phyloP scores from a whole-genome alignment of 306 rosid genomes.

The Vigna mungo region DNA sequence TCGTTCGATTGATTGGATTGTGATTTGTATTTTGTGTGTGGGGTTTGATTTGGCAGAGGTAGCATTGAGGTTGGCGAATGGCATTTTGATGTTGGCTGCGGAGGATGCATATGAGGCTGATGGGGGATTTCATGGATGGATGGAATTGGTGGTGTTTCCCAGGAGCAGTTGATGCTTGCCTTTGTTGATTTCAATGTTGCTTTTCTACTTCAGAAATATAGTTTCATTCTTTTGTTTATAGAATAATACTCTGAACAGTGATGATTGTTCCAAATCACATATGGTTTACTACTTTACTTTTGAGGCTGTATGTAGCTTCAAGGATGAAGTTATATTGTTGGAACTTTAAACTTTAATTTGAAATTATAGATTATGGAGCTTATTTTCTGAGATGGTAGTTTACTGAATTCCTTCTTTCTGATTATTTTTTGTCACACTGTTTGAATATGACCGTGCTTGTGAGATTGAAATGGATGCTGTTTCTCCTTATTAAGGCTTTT shows the following conservation, averaged over 20 bases:
- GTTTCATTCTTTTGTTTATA: conserved; percentile 53
- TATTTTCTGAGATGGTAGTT: neutral
- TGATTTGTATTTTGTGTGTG: neutral
- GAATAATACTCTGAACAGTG: conserved; percentile 53
- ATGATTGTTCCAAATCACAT: conserved; percentile 17
- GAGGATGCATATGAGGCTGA: neutral
- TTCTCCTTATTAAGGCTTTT: conserved; percentile 11
- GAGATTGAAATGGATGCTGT: neutral
- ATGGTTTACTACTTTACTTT: conserved; percentile 20
- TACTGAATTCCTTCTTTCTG: neutral
- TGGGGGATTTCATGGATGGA: neutral
- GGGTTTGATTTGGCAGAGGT: conserved; percentile 55
- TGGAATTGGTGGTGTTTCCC: conserved; percentile 26
- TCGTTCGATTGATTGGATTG: conserved; percentile 25
- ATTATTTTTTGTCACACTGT: neutral
- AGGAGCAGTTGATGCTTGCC: conserved; percentile 43
- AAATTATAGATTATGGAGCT: conserved; percentile 15
- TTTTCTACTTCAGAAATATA: conserved; percentile 53
- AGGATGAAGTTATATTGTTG: conserved; percentile 18
- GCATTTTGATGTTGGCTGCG: conserved; percentile 20
- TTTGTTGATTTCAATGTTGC: conserved; percentile 50
- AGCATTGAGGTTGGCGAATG: conserved; percentile 46
- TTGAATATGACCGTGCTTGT: conserved; percentile 6
- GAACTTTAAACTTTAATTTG: conserved; percentile 23
- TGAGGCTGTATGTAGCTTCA: conserved; percentile 34